A percentile compares a stretch with the other conserved stretches of the same genome.
Evolutionary conservation across 441 rosid species (phyloP).

Genomic region (Pelargonium australe): DNA sequence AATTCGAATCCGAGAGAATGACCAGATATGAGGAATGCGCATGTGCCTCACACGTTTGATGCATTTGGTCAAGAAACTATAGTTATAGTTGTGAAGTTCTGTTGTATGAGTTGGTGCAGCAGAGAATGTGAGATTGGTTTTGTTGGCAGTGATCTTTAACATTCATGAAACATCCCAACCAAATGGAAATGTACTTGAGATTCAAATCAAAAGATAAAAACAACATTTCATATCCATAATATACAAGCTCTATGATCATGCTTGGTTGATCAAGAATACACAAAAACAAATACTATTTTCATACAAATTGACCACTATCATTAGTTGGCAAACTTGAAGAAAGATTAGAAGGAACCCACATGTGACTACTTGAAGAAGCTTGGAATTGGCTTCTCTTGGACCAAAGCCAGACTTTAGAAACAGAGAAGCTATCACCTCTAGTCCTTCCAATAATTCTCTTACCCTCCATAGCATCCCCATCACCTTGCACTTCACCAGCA

Average conservation of each 20-base stretch:
- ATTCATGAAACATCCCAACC: too few species aligned
- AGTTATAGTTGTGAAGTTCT: too few species aligned
- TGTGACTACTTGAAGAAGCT: conserved; percentile 10
- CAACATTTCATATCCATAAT: not conserved
- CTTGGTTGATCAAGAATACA: not conserved
- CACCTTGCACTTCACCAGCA: conserved; percentile 6
- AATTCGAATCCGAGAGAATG: too few species aligned
- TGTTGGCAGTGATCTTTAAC: too few species aligned
- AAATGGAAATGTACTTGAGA: too few species aligned
- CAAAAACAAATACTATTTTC: not conserved
- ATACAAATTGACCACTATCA: not conserved
- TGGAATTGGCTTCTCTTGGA: conserved; percentile 66
- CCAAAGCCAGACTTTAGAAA: conserved; percentile 98
- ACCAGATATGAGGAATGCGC: too few species aligned
- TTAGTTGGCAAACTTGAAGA: not conserved
- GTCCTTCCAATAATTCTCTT: conserved; percentile 39
- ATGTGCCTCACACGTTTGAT: too few species aligned
- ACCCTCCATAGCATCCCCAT: conserved; percentile 22
- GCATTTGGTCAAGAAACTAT: too few species aligned
- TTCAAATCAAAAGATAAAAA: too few species aligned
- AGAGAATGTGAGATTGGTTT: too few species aligned
- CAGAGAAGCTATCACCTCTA: conserved; percentile 54
- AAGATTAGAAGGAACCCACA: not conserved
- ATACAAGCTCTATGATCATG: not conserved
- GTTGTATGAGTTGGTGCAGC: too few species aligned